Evolutionary conservation across 2,329 filamentous ascomycete genomes (phyloP).

Genomic region (Alternaria triticina): DNA sequence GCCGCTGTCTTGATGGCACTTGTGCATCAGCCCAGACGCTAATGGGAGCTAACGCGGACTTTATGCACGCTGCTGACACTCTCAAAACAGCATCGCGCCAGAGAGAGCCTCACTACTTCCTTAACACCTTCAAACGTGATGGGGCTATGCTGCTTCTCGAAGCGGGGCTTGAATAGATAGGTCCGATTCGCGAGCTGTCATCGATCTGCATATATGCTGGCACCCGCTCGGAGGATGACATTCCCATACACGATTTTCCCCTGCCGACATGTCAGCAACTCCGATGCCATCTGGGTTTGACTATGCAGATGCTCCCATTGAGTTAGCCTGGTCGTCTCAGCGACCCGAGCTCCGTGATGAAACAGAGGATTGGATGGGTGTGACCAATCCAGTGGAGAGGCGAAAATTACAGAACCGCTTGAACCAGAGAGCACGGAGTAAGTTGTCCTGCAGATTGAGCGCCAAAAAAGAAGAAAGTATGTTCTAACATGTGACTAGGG

Average conservation of each 20-base stretch:
- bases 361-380: slow-evolving; percentile 27
- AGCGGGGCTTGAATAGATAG: neutral
- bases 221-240: neutral
- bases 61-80: slow-evolving; percentile 10
- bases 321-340: slow-evolving; percentile 17
- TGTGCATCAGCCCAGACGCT: neutral
- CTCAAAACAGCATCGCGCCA: neutral
- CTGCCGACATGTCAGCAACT: slow-evolving; percentile 2
- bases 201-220: slow-evolving; percentile 2
- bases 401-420: slow-evolving; percentile 28
- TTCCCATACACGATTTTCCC: neutral
- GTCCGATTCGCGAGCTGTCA: slow-evolving; percentile 1
- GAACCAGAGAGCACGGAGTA: slow-evolving; percentile 23
- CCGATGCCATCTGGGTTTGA: neutral
- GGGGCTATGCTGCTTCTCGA: neutral
- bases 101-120: neutral
- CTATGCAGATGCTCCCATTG: neutral
- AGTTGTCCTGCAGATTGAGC: neutral
- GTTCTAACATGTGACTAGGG: neutral
- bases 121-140: neutral
- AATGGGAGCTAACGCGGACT: neutral
- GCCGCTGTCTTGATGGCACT: neutral
- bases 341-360: slow-evolving; percentile 11
- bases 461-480: neutral
- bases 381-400: slow-evolving; percentile 17